Evolutionary conservation across 208 protist genomes (phyloP).

Genomic region (Trypanosoma rangeli): DNA sequence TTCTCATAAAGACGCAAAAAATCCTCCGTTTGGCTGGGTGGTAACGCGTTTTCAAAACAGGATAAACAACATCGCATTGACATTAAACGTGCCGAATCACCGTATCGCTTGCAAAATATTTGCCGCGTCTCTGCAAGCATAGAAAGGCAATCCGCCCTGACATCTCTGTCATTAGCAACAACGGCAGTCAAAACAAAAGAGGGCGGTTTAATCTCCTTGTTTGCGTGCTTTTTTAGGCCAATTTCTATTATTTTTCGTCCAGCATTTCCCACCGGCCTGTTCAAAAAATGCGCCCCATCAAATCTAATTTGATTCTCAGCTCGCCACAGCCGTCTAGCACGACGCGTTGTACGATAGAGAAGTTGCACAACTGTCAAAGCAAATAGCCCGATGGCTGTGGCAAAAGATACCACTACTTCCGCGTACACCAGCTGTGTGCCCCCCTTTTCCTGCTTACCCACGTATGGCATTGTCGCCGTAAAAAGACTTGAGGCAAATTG

Average conservation of each 20-base stretch:
- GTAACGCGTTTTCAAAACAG: conserved; percentile 72
- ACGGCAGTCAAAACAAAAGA: conserved; percentile 65
- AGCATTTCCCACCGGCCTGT: conserved; percentile 41
- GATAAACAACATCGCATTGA: conserved; percentile 86
- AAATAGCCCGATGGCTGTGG: conserved; percentile 60
- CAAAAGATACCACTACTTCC: conserved; percentile 74
- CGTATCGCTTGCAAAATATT: conserved; percentile 54
- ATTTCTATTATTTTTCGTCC: conserved; percentile 67
- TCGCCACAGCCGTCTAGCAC: conserved; percentile 51
- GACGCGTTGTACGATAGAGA: conserved; percentile 50
- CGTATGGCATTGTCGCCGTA: too few relatives aligned
- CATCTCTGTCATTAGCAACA: conserved; percentile 64
- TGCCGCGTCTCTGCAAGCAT: conserved; percentile 75
- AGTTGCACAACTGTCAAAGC: conserved; percentile 61
- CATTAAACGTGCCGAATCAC: conserved; percentile 66
- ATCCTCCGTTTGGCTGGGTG: conserved; percentile 48
- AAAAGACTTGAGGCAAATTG: too few relatives aligned
- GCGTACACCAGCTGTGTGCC: conserved; percentile 51
- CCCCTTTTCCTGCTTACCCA: too few relatives aligned
- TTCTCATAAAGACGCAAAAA: conserved; percentile 83
- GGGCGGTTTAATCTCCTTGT: conserved; percentile 58
- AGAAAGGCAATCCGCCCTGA: conserved; percentile 60
- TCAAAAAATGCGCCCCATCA: conserved; percentile 72
- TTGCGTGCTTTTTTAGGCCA: conserved; percentile 62
- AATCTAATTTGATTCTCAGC: conserved; percentile 73